Evolutionary conservation across 2,329 filamentous ascomycete genomes (phyloP).

Genomic region (Rutstroemia sp.): DNA sequence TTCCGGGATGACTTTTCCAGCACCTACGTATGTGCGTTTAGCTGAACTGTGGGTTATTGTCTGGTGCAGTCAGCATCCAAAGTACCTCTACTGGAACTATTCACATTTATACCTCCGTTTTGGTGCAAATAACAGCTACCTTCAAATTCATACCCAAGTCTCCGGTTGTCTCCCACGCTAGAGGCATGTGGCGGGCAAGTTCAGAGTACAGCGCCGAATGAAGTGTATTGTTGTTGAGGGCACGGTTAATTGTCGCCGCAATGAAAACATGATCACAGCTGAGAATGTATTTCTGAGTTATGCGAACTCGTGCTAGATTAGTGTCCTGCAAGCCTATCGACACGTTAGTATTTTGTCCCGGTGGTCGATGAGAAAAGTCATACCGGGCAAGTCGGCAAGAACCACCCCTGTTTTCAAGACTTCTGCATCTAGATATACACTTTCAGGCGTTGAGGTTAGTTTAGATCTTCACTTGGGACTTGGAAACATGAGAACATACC

Average conservation of each 20-base stretch:
- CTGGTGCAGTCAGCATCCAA: too few species aligned
- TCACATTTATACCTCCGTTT: background rate
- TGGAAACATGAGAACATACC: background rate
- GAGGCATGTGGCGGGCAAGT: background rate
- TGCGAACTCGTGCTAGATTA: slow-evolving; percentile 30
- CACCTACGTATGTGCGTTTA: background rate
- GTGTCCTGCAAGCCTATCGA: slow-evolving; percentile 29
- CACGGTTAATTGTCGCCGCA: slow-evolving; percentile 28
- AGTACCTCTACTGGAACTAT: too few species aligned
- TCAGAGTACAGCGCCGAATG: background rate
- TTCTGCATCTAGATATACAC: background rate
- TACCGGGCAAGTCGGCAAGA: background rate
- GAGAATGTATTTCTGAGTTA: slow-evolving; percentile 29
- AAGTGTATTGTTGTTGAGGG: background rate
- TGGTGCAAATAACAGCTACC: background rate
- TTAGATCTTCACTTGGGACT: background rate
- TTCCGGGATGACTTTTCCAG: background rate
- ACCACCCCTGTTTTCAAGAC: background rate
- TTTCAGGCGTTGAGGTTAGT: background rate
- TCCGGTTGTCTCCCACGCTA: slow-evolving; percentile 9
- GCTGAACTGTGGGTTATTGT: too few species aligned
- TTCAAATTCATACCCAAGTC: background rate
- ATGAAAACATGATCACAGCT: slow-evolving; percentile 32
- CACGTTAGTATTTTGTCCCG: background rate
- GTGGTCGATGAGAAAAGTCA: background rate